Base-by-base conservation (phyloP, 2,329 filamentous ascomycete genomes). In the Cordyceps farinosa region DNA sequence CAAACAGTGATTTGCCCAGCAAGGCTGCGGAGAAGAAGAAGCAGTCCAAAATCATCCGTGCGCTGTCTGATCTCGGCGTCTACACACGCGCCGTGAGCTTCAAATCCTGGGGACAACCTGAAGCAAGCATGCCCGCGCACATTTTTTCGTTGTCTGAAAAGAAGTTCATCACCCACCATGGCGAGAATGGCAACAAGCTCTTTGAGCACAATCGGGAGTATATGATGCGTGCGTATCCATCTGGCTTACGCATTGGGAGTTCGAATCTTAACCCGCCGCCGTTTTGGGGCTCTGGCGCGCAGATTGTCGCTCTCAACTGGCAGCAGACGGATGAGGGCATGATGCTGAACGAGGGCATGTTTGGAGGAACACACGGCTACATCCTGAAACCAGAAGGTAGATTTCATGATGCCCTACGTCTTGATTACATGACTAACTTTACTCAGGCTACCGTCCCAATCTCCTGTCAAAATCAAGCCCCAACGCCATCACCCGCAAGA, bases 311-410 rank as follows among this genome's bases (percentile, higher is more conserved):
- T 0, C 80, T 98, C 65, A 97, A 97, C 77, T 98, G 93, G 91
- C 93, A 98, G 75, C 89, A 88, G 65, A 88, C 90, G 75, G 92
- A 97, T 70, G 89, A 91, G 69, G 92, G 91, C 38, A 96, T 96
- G 88, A 97, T 97, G 94, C 83, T 97, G 15, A 97, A 97, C 72
- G 88, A 95, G 71, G 93, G 87, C 69, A 95, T 96, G 91, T 97
- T 97, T 75, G 84, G 87, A 1, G 90, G 89, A 11, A 91, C 90
- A 0, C 82, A 83, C n/a, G 93, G 93, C 29, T 97, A 92, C 79
- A 87, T 95, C 1, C 80, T 96, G 47, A 97, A 97, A 75, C 93
- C 93, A 0, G 78, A 84, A 66, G 90, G 89, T 81, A 71, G 50
- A 70, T n/a, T 17, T 7, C 10, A 42, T 17, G 3, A 27, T 29